phyloP scores from a whole-genome alignment of 352 stramenopile species.

The Pythium sukuiense region DNA sequence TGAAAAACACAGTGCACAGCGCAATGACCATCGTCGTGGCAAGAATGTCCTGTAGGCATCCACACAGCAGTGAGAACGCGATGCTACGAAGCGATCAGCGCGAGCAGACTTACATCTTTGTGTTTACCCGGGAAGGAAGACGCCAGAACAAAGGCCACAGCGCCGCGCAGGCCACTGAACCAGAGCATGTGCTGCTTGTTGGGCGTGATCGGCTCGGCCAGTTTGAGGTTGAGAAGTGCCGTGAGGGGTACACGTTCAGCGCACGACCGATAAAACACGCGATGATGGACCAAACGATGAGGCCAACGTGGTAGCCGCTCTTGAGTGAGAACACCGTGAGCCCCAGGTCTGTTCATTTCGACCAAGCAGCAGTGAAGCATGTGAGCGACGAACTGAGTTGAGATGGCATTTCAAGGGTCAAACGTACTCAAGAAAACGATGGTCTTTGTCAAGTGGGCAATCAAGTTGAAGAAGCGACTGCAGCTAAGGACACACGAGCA shows the following conservation, averaged over 20 bases:
- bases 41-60: slow-evolving; percentile 41
- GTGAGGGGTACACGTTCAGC: slow-evolving; percentile 64
- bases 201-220: slow-evolving; percentile 15
- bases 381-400: not conserved
- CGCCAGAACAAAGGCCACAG: slow-evolving; percentile 74
- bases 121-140: slow-evolving; percentile 55
- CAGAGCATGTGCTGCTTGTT: slow-evolving; percentile 80
- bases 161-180: slow-evolving; percentile 81
- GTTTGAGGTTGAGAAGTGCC: slow-evolving; percentile 26
- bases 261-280: slow-evolving; percentile 56
- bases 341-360: slow-evolving; percentile 45
- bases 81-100: not conserved
- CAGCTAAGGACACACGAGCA: slow-evolving; percentile 17
- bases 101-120: slow-evolving; percentile 20
- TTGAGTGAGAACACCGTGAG: slow-evolving; percentile 65
- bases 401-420: not conserved
- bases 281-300: slow-evolving; percentile 60
- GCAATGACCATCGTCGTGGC: slow-evolving; percentile 81
- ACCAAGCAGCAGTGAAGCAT: not conserved
- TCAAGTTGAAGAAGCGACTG: slow-evolving; percentile 48
- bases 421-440: slow-evolving; percentile 66
- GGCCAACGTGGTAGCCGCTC: slow-evolving; percentile 37
- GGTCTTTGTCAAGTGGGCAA: slow-evolving; percentile 69
- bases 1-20: slow-evolving; percentile 78
- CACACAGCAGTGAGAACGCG: not conserved